Conservation (phyloP, 495 filamentous ascomycete species). For the Penicillium ochrochloron region DNA sequence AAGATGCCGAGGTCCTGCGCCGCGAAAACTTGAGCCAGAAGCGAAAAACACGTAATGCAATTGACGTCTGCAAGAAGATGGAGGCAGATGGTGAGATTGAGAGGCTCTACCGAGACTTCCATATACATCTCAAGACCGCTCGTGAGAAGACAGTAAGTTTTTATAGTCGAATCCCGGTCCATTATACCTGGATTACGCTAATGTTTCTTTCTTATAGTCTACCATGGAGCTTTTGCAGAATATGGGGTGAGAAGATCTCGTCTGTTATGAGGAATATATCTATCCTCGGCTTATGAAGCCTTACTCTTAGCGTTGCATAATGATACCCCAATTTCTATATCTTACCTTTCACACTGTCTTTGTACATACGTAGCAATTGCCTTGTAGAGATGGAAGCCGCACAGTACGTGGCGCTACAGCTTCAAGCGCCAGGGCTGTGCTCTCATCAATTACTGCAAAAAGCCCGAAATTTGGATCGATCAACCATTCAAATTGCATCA, state of each 20-base stretch:
- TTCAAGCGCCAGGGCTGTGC: no score
- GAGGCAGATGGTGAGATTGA: slow-evolving; percentile 57
- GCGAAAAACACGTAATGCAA: slow-evolving; percentile 57
- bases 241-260: not conserved
- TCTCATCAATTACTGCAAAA: not conserved
- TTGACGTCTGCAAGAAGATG: slow-evolving; percentile 63
- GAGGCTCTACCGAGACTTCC: slow-evolving; percentile 63
- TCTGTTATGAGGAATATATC: not conserved
- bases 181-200: not conserved
- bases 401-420: no score
- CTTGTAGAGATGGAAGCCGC: no score
- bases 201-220: slow-evolving; percentile 10
- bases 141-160: slow-evolving; percentile 22
- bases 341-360: not conserved
- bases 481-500: slow-evolving; percentile 39
- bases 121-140: slow-evolving; percentile 54
- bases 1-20: slow-evolving; percentile 56
- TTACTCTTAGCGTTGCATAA: slow-evolving; percentile 4
- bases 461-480: slow-evolving; percentile 6
- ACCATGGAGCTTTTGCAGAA: slow-evolving; percentile 8
- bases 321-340: not conserved
- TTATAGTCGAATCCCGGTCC: not conserved
- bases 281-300: not conserved
- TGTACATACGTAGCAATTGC: not conserved
- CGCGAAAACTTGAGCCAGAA: slow-evolving; percentile 58